Percentiles rank a stretch among this genome's conserved stretches.
Evolutionary conservation across 169 alveolate genomes (phyloP).

Genomic region (Amoebophrya sp.): DNA sequence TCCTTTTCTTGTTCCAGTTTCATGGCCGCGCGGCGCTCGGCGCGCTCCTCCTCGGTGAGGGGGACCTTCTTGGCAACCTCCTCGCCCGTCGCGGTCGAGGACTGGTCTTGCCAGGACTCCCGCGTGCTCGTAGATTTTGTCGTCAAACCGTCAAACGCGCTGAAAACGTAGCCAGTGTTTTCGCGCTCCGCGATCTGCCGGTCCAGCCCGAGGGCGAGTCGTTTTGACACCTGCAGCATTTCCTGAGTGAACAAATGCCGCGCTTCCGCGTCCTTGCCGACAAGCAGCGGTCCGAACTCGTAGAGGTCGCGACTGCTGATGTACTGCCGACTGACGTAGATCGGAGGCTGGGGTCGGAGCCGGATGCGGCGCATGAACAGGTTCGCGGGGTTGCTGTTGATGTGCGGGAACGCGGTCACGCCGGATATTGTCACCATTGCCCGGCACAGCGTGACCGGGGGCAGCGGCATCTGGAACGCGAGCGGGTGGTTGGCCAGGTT

Average conservation of each 20-base stretch:
- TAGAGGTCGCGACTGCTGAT: constrained; percentile 61
- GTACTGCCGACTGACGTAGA: constrained; percentile 59
- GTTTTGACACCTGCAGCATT: neutral
- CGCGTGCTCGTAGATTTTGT: neutral
- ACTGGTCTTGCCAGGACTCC: neutral
- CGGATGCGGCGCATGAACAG: constrained; percentile 60
- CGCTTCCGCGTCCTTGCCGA: constrained; percentile 53
- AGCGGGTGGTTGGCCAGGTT: neutral
- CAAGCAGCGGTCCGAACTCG: constrained; percentile 88
- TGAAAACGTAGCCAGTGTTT: neutral
- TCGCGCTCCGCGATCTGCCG: neutral
- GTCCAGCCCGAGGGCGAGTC: neutral
- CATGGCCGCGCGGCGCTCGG: constrained; percentile 19
- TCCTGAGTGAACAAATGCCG: neutral
- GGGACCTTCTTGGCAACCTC: neutral
- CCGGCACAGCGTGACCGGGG: constrained; percentile 47
- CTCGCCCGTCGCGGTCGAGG: neutral
- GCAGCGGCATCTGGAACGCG: neutral
- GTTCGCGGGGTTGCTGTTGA: constrained; percentile 67
- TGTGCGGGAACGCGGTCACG: constrained; percentile 68
- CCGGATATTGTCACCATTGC: constrained; percentile 64
- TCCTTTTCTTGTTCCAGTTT: neutral
- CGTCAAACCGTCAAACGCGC: neutral
- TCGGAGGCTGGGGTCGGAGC: constrained; percentile 59
- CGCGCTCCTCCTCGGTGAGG: neutral